Evolutionary conservation across 441 rosid genomes (phyloP), one percentile per base, ranked within the genome.

Genomic region (Erodium trifolium): DNA sequence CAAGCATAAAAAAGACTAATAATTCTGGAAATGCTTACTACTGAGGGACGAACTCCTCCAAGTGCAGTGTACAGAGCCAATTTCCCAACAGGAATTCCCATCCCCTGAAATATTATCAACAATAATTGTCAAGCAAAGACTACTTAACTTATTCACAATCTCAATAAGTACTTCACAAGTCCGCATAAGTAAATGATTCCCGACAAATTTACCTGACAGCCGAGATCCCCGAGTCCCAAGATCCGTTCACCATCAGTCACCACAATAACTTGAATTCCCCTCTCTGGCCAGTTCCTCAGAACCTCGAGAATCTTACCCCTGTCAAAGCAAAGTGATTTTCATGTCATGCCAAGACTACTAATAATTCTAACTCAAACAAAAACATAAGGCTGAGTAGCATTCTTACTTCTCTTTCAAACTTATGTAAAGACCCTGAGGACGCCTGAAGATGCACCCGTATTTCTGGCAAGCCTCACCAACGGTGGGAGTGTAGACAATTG

Each of bases 181-280:
- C 13, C 4, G 17, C 23, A n/a, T n/a, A 59, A 34, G 41, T 37
- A 37, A 37, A 37, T 37, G 41, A 37, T 4, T 37, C 8, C 41
- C 41, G 53, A 31, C 57, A 16, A 67, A 16, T 19, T 41, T 78
- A 90, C 98, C 90, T 92, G 97, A 81, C 97, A 87, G n/a, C 97
- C 97, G 65, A 92, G 94, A 75, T 92, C 97, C 60, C 97, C 97
- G 67, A 92, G 85, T 47, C 97, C 97, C 78, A 90, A 81, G 41
- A 92, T 90, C 55, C 97, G 80, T 81, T 92, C 96, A n/a, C 97
- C 96, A 12, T 92, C 97, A 17, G 97, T 92, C 63, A 92, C 97
- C 67, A 90, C 97, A 57, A 91, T 88, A 66, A 92, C 97, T 73
- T 92, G 94, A 43, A 43, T 43, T 10, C 49, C 49, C n/a, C 49